Evolutionary conservation across 371 early-diverging fungal genomes (phyloP).

Genomic region (Mortierella sp.): DNA sequence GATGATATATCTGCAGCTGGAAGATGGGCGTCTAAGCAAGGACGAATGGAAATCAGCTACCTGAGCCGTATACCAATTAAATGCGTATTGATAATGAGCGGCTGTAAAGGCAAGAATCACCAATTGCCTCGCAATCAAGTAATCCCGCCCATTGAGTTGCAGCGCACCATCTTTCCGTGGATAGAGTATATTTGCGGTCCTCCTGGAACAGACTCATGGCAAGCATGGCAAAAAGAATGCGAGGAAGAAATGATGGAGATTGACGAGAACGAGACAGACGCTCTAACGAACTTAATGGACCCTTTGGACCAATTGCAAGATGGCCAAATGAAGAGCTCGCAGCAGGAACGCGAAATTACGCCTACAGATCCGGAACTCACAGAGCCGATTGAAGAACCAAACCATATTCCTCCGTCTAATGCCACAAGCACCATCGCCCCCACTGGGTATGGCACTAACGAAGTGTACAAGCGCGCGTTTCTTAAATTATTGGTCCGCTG

Average conservation of each 20-base stretch:
- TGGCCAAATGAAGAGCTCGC: too few species aligned
- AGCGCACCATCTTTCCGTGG: not conserved
- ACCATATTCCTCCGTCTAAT: too few species aligned
- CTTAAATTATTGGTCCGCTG: constrained; percentile 4
- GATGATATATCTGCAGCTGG: too few species aligned
- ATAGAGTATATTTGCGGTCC: not conserved
- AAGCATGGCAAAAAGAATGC: not conserved
- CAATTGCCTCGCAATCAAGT: not conserved
- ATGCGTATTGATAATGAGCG: too few species aligned
- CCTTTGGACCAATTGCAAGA: not conserved
- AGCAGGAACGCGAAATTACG: too few species aligned
- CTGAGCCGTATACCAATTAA: too few species aligned
- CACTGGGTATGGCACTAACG: not conserved
- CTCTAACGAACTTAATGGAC: not conserved
- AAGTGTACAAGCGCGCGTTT: constrained; percentile 2
- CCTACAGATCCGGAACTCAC: too few species aligned
- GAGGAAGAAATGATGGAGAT: not conserved
- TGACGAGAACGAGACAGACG: not conserved
- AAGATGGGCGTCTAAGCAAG: too few species aligned
- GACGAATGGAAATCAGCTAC: too few species aligned
- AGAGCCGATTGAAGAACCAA: too few species aligned
- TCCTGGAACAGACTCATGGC: not conserved
- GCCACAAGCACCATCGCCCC: not conserved
- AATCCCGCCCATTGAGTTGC: not conserved
- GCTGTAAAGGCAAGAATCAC: too few species aligned